Evolutionary conservation across 805 yeast species (phyloP), one percentile per base, ranked within the genome.

Genomic region (Spathaspora gorwiae): DNA sequence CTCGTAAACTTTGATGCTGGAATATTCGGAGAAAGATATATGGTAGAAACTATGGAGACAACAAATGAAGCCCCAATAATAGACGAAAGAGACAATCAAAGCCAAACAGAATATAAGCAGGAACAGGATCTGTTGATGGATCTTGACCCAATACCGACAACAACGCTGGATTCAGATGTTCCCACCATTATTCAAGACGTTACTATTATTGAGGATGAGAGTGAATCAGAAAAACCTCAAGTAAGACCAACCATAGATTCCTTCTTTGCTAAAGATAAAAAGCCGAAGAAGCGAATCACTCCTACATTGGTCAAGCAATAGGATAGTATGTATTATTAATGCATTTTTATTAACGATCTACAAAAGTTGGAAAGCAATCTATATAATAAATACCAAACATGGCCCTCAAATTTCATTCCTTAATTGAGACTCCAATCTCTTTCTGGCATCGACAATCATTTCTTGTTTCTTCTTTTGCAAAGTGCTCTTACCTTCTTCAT

Each of bases 1-100:
- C 75, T 76, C 38, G 62, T 90, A 1, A 62, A 69, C 6, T 77
- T 89, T 40, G 76, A 76, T 5, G 62, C 65, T 1, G 74, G 65
- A 2, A 71, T 79, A 10, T 70, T 88, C 31, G 96, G 96, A 1
- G 69, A 61, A 29, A 37, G 35, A 30, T 48, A 45, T 37, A 26
- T n/a, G 14, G 46, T 33, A 40, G 32, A 13, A 24, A 32, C 37
- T 37, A 29, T 7, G 9, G 40, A 40, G 14, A 5, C 35, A 32
- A 33, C 29, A 13, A 29, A 26, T 5, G 15, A 19, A 19, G 24
- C 5, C 4, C 32, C 33, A 15, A 15, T 8, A 27, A n/a, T 14
- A 5, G n/a, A 31, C 34, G 5, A 31, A 31, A 2, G 5, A 31
- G 11, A n/a, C 31, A 13, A 6, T 24, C 15, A 12, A 30, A 24